A percentile compares a stretch with the other conserved stretches of the same genome.
phyloP scores from a whole-genome alignment of 768 basidiomycete genomes.

The Pisolithus sp. region DNA sequence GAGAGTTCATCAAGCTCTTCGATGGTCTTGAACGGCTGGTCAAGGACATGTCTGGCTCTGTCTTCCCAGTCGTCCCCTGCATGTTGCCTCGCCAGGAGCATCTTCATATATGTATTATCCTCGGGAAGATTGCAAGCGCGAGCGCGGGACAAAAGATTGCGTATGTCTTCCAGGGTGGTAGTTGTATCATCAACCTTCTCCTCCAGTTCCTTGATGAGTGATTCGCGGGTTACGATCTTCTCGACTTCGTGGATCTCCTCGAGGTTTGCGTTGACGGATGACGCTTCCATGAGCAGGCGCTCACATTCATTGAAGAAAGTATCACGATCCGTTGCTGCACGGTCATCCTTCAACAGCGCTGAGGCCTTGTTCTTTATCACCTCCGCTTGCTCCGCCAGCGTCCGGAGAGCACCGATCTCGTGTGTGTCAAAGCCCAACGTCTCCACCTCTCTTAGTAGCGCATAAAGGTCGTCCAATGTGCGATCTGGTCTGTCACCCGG shows the following conservation, averaged over 20 bases:
- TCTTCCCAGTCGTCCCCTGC: constrained; percentile 77
- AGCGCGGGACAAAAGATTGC: constrained; percentile 64
- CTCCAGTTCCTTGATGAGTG: constrained; percentile 70
- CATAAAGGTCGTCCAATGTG: constrained; percentile 62
- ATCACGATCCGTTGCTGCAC: constrained; percentile 41
- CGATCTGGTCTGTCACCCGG: constrained; percentile 66
- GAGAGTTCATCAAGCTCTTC: constrained; percentile 72
- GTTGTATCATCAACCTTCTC: constrained; percentile 61
- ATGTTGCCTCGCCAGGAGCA: constrained; percentile 56
- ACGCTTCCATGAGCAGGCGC: constrained; percentile 59
- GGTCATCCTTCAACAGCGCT: constrained; percentile 40
- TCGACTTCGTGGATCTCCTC: constrained; percentile 75
- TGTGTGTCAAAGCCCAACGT: constrained; percentile 77
- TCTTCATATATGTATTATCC: constrained; percentile 59
- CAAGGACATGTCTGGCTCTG: constrained; percentile 57
- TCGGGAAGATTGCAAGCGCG: constrained; percentile 55
- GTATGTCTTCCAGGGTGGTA: constrained; percentile 72
- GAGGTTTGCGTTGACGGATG: constrained; percentile 75
- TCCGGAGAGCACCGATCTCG: constrained; percentile 57
- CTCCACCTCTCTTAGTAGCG: constrained; percentile 65
- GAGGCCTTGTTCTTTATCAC: constrained; percentile 53
- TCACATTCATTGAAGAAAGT: constrained; percentile 65
- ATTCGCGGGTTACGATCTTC: constrained; percentile 74
- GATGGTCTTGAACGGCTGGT: constrained; percentile 66
- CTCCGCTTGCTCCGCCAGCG: constrained; percentile 57